Evolutionary conservation across 257 asterid species (phyloP).

Genomic region (Solanum bulbocastanum): DNA sequence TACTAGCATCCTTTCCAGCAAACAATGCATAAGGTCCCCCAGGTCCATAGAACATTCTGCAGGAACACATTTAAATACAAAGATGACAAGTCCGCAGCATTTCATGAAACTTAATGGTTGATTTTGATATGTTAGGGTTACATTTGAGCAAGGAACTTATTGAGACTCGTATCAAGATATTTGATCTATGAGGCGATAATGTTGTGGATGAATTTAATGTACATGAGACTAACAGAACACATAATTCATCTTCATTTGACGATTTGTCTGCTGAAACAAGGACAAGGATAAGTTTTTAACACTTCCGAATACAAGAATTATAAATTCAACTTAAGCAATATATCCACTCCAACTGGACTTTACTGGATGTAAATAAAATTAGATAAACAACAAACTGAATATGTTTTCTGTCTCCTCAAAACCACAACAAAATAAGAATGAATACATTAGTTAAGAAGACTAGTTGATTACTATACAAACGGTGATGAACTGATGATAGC

Average conservation of each 20-base stretch:
- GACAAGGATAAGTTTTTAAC: no score
- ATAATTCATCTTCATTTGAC: not conserved
- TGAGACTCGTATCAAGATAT: not conserved
- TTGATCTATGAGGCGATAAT: not conserved
- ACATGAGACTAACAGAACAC: not conserved
- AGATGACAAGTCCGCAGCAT: not conserved
- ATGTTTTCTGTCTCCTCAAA: not conserved
- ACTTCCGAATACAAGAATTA: not conserved
- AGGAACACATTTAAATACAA: not conserved
- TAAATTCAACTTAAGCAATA: not conserved
- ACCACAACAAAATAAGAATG: not conserved
- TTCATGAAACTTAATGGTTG: not conserved
- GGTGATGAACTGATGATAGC: not conserved
- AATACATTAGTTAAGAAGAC: not conserved
- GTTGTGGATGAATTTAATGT: not conserved
- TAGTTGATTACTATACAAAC: not conserved
- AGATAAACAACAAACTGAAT: not conserved
- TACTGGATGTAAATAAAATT: not conserved
- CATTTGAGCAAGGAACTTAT: not conserved
- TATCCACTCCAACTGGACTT: not conserved
- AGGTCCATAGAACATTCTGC: slow-evolving; percentile 77
- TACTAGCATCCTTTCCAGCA: slow-evolving; percentile 90
- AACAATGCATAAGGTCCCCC: slow-evolving; percentile 94
- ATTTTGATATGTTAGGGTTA: not conserved
- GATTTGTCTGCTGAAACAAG: not conserved